These are phyloP conservation scores for Cladosporium sp. DNA, from an alignment of 2,329 filamentous ascomycete species.

Conservation along the genomic window DNA sequence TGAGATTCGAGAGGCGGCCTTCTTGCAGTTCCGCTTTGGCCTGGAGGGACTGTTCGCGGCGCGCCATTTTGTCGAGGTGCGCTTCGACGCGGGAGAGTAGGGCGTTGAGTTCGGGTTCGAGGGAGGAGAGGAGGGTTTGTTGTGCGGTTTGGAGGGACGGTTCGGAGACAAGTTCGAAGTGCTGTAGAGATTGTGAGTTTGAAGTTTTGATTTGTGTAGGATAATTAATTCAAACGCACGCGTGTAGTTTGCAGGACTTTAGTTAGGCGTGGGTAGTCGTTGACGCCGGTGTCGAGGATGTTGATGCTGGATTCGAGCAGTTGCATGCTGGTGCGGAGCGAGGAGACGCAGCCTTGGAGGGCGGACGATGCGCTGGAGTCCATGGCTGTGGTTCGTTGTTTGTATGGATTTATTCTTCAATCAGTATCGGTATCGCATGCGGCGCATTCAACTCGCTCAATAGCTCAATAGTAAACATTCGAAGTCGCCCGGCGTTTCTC, in stretches of 20 bases:
- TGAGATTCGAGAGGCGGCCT: slow-evolving; percentile 57
- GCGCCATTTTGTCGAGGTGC: slow-evolving; percentile 77
- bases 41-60: slow-evolving; percentile 79
- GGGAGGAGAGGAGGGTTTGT: slow-evolving; percentile 79
- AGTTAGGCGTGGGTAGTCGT: slow-evolving; percentile 62
- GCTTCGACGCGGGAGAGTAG: slow-evolving; percentile 80
- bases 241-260: slow-evolving; percentile 64
- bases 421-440: neutral
- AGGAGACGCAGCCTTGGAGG: slow-evolving; percentile 61
- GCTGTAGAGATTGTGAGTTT: slow-evolving; percentile 50
- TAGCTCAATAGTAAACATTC: slow-evolving; percentile 4
- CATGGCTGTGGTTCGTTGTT: slow-evolving; percentile 23
- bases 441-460: neutral
- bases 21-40: slow-evolving; percentile 82
- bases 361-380: slow-evolving; percentile 38
- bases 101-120: slow-evolving; percentile 78
- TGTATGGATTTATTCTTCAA: neutral
- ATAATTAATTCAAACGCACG: slow-evolving; percentile 41
- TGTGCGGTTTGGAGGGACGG: slow-evolving; percentile 79
- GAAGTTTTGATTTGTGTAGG: neutral
- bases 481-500: neutral
- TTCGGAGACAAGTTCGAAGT: slow-evolving; percentile 91
- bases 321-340: slow-evolving; percentile 61
- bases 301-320: slow-evolving; percentile 63
- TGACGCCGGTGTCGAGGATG: slow-evolving; percentile 62